Evolutionary conservation across 2,329 filamentous ascomycete genomes (phyloP).

Genomic region (Venturia aucupariae): DNA sequence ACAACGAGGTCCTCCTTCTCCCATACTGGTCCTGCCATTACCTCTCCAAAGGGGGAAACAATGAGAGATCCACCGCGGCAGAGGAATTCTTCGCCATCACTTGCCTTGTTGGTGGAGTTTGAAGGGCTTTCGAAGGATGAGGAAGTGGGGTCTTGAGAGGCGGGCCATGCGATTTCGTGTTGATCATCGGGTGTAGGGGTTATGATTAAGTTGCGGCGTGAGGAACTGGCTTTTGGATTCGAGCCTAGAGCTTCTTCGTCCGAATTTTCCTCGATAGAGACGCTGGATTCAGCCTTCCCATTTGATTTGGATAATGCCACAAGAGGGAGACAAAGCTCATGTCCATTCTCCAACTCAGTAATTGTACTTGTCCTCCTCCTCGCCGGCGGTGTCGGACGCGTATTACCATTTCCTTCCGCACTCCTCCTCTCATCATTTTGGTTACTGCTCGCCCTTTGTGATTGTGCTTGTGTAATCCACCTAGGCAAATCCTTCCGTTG

Average conservation of each 20-base stretch:
- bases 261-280: background rate
- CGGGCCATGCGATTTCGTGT: constrained; percentile 18
- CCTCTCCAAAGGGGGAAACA: constrained; percentile 67
- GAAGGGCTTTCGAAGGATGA: background rate
- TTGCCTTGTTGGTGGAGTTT: background rate
- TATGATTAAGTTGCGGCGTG: constrained; percentile 16
- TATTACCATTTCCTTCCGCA: background rate
- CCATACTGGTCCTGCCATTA: constrained; percentile 75
- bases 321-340: constrained; percentile 42
- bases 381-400: constrained; percentile 16
- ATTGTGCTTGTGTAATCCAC: constrained; percentile 30
- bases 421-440: constrained; percentile 17
- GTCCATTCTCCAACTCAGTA: constrained; percentile 37
- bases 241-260: background rate
- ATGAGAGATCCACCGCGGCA: constrained; percentile 77
- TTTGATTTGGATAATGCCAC: background rate
- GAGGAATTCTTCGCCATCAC: constrained; percentile 42
- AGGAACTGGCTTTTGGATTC: constrained; percentile 13
- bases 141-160: background rate
- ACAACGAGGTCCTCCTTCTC: constrained; percentile 61
- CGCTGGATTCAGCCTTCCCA: background rate
- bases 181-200: constrained; percentile 16
- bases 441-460: constrained; percentile 10
- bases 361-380: constrained; percentile 37
- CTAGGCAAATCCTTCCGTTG: constrained; percentile 47